Evolutionary conservation across 768 basidiomycete species (phyloP).

Genomic region (Lactarius hatsudake): DNA sequence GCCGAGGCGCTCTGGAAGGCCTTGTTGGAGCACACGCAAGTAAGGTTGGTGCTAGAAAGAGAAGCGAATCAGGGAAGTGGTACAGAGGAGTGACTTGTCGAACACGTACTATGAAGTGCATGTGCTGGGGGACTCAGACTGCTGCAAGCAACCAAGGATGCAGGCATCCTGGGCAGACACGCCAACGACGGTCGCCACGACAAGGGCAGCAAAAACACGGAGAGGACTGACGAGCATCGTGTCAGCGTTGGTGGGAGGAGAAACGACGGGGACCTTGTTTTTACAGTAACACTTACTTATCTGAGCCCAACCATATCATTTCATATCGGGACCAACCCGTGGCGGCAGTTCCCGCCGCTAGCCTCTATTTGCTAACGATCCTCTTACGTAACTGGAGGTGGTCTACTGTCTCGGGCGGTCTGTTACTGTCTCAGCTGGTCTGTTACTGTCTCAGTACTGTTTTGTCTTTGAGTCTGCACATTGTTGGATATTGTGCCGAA

Average conservation of each 20-base stretch:
- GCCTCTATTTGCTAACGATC: neutral
- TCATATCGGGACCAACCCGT: too few species aligned
- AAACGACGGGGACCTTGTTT: neutral
- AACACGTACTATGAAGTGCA: conserved; percentile 4
- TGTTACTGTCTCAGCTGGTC: too few species aligned
- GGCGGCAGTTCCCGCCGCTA: neutral
- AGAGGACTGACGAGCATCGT: conserved; percentile 5
- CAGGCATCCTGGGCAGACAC: conserved; percentile 10
- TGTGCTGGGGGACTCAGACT: too few species aligned
- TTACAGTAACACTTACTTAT: too few species aligned
- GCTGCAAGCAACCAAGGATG: neutral
- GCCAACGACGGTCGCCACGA: neutral
- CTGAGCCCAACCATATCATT: neutral
- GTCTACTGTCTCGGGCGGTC: too few species aligned
- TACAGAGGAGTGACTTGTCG: neutral
- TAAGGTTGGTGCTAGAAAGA: conserved; percentile 36
- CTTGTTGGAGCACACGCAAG: conserved; percentile 40
- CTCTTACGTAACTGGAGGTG: neutral
- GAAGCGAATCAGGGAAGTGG: neutral
- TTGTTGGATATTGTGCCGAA: too few species aligned
- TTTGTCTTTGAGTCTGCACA: neutral
- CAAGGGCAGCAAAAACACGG: neutral
- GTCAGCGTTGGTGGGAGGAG: neutral
- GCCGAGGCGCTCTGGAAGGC: conserved; percentile 37
- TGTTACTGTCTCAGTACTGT: too few species aligned